Percentiles rank a stretch among this genome's conserved stretches.
Evolutionary conservation across 2,329 filamentous ascomycete species (phyloP).

Genomic region (Alternaria sp.): DNA sequence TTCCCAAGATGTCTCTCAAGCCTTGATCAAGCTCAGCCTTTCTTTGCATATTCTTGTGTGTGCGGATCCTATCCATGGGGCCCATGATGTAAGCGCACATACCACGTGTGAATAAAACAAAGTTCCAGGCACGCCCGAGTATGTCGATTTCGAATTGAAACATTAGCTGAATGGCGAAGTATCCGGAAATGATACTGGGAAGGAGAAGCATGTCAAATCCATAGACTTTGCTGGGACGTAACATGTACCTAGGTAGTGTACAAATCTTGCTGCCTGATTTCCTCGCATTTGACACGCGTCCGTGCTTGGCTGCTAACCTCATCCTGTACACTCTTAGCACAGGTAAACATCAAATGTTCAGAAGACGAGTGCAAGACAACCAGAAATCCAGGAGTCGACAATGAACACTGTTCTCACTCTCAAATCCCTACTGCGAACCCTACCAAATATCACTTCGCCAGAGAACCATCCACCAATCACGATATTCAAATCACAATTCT

Average conservation of each 20-base stretch:
- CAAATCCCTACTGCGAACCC: neutral
- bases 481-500: neutral
- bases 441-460: neutral
- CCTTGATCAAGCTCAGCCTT: neutral
- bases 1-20: neutral
- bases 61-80: neutral
- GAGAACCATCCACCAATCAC: neutral
- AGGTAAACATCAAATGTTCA: neutral
- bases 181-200: neutral
- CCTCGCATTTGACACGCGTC: neutral
- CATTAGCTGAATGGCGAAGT: neutral
- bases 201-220: neutral
- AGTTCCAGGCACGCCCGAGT: neutral
- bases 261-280: slow-evolving; percentile 1
- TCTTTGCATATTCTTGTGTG: neutral
- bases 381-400: neutral
- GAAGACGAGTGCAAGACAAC: neutral
- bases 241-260: neutral
- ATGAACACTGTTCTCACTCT: neutral
- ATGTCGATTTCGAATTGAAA: neutral
- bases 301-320: neutral
- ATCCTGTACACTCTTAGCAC: neutral
- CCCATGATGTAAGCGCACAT: neutral
- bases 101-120: neutral
- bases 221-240: neutral